Conservation (phyloP, 768 basidiomycete species). For the Tephrocybe sp. region DNA sequence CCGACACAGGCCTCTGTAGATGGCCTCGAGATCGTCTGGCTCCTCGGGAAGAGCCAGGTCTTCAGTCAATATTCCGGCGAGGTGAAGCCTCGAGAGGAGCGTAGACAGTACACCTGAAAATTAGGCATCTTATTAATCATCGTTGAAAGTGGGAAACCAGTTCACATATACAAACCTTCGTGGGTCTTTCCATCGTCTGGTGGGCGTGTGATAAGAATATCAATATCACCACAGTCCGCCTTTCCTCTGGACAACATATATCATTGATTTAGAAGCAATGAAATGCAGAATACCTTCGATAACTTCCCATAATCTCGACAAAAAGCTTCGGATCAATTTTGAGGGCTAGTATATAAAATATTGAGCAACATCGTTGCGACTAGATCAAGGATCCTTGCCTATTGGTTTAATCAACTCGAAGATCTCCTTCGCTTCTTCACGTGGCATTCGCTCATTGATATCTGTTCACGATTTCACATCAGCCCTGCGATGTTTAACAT, state of each 20-base stretch:
- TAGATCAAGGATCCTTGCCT: conserved; percentile 40
- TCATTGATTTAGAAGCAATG: neutral
- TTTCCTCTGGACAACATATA: conserved; percentile 58
- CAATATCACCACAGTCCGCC: conserved; percentile 86
- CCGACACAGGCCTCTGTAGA: conserved; percentile 81
- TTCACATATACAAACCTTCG: conserved; percentile 46
- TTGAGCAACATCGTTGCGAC: neutral
- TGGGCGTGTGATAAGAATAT: conserved; percentile 82
- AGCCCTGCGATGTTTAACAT: no score
- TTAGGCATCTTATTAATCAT: neutral
- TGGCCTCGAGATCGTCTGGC: conserved; percentile 64
- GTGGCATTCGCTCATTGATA: conserved; percentile 83
- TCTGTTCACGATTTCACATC: conserved; percentile 42
- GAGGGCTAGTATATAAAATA: conserved; percentile 49
- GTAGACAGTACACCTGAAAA: conserved; percentile 56
- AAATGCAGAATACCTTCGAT: conserved; percentile 55
- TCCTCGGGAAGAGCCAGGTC: conserved; percentile 76
- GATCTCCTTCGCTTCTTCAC: conserved; percentile 73
- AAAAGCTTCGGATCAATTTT: conserved; percentile 68
- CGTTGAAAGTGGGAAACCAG: neutral
- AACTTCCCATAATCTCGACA: conserved; percentile 92
- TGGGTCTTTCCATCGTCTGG: conserved; percentile 75
- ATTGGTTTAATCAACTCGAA: conserved; percentile 71
- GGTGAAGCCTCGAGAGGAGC: conserved; percentile 58
- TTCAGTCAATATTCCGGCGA: conserved; percentile 69